These are phyloP conservation scores for Inga leiocalycina DNA, from an alignment of 306 rosid species.

Conservation along the genomic window DNA sequence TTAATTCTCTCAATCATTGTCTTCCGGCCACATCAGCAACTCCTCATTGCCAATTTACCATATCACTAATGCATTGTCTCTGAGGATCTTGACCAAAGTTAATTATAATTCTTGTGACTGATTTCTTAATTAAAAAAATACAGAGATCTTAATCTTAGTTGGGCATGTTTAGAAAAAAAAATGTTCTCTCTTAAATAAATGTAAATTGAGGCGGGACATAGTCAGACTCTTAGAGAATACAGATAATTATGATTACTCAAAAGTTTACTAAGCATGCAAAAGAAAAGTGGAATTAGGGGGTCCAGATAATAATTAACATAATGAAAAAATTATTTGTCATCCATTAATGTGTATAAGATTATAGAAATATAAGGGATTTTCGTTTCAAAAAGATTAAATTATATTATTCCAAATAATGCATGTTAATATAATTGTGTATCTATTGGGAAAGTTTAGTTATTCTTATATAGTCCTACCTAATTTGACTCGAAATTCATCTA, in stretches of 20 bases:
- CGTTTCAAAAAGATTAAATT: neutral
- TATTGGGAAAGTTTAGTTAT: neutral
- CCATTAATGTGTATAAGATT: neutral
- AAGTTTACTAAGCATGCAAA: neutral
- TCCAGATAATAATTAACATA: neutral
- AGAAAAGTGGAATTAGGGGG: neutral
- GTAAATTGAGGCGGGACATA: neutral
- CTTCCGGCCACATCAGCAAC: too few relatives aligned
- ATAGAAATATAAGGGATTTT: neutral
- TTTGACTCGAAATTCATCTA: neutral
- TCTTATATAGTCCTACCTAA: neutral
- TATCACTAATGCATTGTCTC: neutral
- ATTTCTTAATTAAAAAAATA: neutral
- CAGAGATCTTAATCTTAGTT: neutral
- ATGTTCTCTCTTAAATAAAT: neutral
- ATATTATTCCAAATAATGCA: neutral
- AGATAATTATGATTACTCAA: neutral
- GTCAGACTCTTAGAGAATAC: neutral
- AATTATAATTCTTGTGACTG: neutral
- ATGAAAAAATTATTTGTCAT: neutral
- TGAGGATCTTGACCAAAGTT: neutral
- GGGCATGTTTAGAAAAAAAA: neutral
- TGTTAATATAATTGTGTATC: neutral
- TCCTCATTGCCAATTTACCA: neutral
- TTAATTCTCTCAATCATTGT: too few relatives aligned